Base-by-base conservation (phyloP, 1,139 yeast species). In the Kurtzmaniella quercitrusa region DNA sequence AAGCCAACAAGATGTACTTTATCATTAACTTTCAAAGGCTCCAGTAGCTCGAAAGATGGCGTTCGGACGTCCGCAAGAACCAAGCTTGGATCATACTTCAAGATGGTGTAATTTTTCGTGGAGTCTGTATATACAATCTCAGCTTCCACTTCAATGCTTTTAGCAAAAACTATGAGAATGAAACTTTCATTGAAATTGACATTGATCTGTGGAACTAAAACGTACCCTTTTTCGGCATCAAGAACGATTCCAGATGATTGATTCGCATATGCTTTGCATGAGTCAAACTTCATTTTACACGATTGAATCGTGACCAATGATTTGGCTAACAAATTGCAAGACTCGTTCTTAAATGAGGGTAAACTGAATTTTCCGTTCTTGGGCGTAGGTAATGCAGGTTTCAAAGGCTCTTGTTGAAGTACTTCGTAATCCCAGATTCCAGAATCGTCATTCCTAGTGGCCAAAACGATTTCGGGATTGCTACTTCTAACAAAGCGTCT, bases 101-200 rank as follows among this genome's bases (percentile, higher is more conserved):
- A 72, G 43, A 91, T 80, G 1, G 95, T 91, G 61, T 86, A 88
- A 54, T 89, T 89, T 54, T 85, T 88, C 42, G 87, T 80, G 26
- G 98, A 97, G 57, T 91, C 97, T 54, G 88, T 68, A 54, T 88
- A 89, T 21, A 82, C 83, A 21, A 88, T 93, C 47, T 80, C 73
- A 0, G 85, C 97, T 0, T 95, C 89, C 17, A 89, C 76, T 51
- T 84, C 82, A 17, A 88, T 78, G 1, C 95, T 84, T 50, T 89
- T 96, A 4, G 96, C 96, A 57, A 91, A 80, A 2, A 91, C 81
- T 21, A 91, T 74, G 42, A 80, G 74, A 18, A 88, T 74, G 60
- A 89, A 96, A 53, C 88, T 74, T 61, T 91, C 73, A 53, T 87
- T 95, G 63, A 88, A 95, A 3, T 96, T 95, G 15, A 89, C 88